phyloP scores from a whole-genome alignment of 305 asterid genomes.

The Fraxinus velutina region DNA sequence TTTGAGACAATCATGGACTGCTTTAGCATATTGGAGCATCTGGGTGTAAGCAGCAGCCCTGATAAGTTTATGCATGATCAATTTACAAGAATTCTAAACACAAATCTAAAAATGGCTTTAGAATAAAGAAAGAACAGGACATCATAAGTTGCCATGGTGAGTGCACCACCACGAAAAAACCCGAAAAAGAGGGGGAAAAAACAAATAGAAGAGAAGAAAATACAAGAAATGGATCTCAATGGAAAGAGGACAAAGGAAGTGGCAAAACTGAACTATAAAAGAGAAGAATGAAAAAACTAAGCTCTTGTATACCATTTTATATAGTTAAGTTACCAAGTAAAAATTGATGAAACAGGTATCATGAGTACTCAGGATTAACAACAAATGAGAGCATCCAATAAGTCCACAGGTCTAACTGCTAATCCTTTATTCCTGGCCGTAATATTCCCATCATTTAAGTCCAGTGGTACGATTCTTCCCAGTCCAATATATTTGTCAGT shows the following conservation, averaged over 20 bases:
- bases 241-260: neutral
- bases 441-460: neutral
- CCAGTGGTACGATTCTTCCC: neutral
- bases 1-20: slow-evolving; percentile 63
- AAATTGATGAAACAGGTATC: neutral
- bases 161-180: neutral
- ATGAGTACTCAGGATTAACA: neutral
- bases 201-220: neutral
- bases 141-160: neutral
- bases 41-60: slow-evolving; percentile 96
- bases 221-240: neutral
- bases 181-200: neutral
- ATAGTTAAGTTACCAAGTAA: neutral
- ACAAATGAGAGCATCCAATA: neutral
- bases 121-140: neutral
- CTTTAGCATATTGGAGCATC: slow-evolving; percentile 46
- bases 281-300: neutral
- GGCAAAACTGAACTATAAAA: neutral
- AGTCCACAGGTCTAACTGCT: neutral
- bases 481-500: neutral
- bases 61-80: slow-evolving; percentile 20
- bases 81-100: slow-evolving; percentile 7
- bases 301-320: neutral
- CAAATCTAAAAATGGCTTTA: neutral
- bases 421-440: neutral